Evolutionary conservation across 306 rosid species (phyloP), one percentile per base, ranked within the genome.

Genomic region (Lathyrus oleraceus): DNA sequence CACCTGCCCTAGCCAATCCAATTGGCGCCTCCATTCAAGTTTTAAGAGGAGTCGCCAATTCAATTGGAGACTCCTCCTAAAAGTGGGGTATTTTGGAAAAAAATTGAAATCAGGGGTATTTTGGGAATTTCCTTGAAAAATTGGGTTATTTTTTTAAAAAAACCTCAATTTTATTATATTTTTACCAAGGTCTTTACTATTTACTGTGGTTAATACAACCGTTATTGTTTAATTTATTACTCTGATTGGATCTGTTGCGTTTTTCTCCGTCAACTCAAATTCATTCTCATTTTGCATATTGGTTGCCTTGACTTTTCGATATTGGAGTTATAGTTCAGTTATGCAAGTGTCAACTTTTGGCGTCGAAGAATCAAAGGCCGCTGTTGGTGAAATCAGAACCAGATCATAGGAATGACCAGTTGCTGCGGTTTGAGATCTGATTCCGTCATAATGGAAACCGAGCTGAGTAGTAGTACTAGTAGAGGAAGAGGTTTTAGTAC

Each of bases 401-500:
- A 25, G 59, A 69, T 32, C 20, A 36, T 40, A 35, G 43, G 16
- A n/a, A 47, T 84, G 74, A 35, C 71, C 10, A 74, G 61, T 54
- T 85, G 85, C 78, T 85, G 72, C 3, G 91, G 88, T 80, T 72
- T 86, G 68, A 67, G 82, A 68, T 75, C 77, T 43, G 74, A 72
- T 73, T 82, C 87, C 5, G 64, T 44, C 45, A 19, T 73, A 8
- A 86, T 82, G 92, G 93, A 87, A 61, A 76, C 85, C 5, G 87
- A 84, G 81, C 72, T 90, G 42, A 76, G 61, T 8, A 25, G 79
- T 36, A 76, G 64, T 35, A 35, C 39, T 5, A 21, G 77, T 25
- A 56, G 71, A 58, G 82, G 86, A 70, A 49, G 20, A n/a, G 84
- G 73, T 40, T 62, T 79, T 62, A 78, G 72, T 67, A 78, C 81